Evolutionary conservation across 1,284 basidiomycete genomes (phyloP), one percentile per base, ranked within the genome.

Genomic region (Papiliotrema laurentii): DNA sequence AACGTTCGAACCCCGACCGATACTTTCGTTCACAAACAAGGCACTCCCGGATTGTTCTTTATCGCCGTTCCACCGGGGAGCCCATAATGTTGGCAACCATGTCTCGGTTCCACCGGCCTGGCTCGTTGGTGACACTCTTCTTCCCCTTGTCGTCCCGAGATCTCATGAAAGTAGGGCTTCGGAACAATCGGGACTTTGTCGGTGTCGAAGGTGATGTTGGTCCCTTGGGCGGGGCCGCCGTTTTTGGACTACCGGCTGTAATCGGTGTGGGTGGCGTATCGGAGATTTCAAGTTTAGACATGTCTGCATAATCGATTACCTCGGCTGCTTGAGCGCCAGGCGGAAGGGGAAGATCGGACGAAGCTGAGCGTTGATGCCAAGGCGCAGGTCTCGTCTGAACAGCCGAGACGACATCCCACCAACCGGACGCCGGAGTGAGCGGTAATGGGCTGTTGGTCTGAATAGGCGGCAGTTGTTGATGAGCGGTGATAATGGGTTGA

Each of bases 31-130:
- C n/a, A n/a, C n/a, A n/a, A n/a, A n/a, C n/a, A n/a, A n/a, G n/a
- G n/a, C n/a, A n/a, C n/a, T n/a, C n/a, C n/a, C n/a, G n/a, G n/a
- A n/a, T n/a, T n/a, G n/a, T n/a, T n/a, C 25, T n/a, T 43, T 44
- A 56, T 37, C 52, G 43, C 35, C 56, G 49, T 10, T 61, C 63
- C 5, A 54, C 63, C 11, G 67, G 61, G 21, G 64, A 63, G 5
- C 69, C 69, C 69, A 72, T 72, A 45, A 72, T 69, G 22, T 53
- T 64, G 26, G 60, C 63, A 3, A 72, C 69, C 63, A 69, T 67
- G 49, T 60, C 57, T 44, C 58, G 53, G 50, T 71, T 66, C 69
- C 69, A 72, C 50, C 51, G 58, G 21, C 62, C 65, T 4, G 69
- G 69, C 42, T 61, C 59, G 50, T 69, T 68, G 36, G 61, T 41